phyloP scores from a whole-genome alignment of 192 early-diverging fungal species.

The Paraglomus occultum region DNA sequence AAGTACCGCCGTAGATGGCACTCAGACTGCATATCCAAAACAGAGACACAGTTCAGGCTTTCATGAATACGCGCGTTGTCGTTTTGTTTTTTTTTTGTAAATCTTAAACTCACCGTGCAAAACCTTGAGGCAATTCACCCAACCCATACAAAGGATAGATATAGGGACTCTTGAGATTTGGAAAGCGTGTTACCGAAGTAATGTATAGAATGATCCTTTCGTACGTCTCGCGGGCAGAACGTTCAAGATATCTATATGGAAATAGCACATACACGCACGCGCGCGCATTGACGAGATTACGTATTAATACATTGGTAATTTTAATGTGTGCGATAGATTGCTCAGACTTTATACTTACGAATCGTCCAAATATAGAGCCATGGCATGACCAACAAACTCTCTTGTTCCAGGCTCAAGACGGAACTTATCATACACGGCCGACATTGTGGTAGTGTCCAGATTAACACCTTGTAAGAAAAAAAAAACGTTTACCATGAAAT shows the following conservation, averaged over 20 bases:
- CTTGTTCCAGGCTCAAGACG: conserved; percentile 91
- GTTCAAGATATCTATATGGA: conserved; percentile 58
- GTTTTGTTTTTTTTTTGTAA: neutral
- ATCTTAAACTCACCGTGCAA: conserved; percentile 73
- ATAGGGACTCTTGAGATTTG: conserved; percentile 82
- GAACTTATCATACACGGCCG: conserved; percentile 85
- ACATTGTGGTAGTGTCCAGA: conserved; percentile 73
- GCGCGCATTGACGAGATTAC: too few species aligned
- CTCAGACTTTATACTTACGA: conserved; percentile 31
- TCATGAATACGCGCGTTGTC: neutral
- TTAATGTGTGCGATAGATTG: neutral
- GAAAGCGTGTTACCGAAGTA: conserved; percentile 87
- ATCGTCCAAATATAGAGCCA: conserved; percentile 96
- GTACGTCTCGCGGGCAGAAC: conserved; percentile 82
- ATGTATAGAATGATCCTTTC: conserved; percentile 91
- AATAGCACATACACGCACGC: too few species aligned
- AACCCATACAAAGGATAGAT: conserved; percentile 98
- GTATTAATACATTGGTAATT: neutral
- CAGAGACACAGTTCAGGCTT: neutral
- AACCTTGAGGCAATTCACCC: conserved; percentile 97
- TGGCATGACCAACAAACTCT: conserved; percentile 97
- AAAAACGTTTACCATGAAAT: neutral
- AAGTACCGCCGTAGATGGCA: conserved; percentile 99
- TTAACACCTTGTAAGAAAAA: conserved; percentile 57
- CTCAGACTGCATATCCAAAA: conserved; percentile 65